Evolutionary conservation across 768 basidiomycete genomes (phyloP), one percentile per base, ranked within the genome.

Genomic region (Suillus brevipes): DNA sequence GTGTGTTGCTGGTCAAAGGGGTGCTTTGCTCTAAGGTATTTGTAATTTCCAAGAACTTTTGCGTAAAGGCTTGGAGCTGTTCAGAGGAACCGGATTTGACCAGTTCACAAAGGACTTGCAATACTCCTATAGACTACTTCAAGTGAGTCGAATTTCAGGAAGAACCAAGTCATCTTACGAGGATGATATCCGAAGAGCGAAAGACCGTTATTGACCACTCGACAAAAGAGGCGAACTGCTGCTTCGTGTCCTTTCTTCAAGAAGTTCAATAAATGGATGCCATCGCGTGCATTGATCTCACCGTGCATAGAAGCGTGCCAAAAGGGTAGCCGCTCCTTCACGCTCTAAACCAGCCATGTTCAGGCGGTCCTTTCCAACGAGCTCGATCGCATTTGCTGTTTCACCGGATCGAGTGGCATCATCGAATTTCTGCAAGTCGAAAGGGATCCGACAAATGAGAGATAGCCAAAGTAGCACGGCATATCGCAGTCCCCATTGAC

Each of bases 361-460:
- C 10, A 96, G 80, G 69, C 87, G 84, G 6, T 70, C 69, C 69
- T 84, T 90, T 0, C 85, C 90, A 4, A 88, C 73, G 1, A 70
- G 66, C 68, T 95, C 89, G 3, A 96, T 78, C 6, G 74, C 73
- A 20, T 71, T 68, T 0, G 88, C 86, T 1, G 91, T 92, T 55
- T 81, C 74, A 13, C 87, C 85, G 28, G 72, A 69, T n/a, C 79
- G 73, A 3, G 81, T 81, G 12, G 69, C 71, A 64, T 90, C 89
- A 71, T 95, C 94, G 62, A 97, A 94, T 70, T 94, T 91, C 37
- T 87, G 83, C 45, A 99, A 80, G 72, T 93, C 89, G 75, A 99
- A 99, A 0, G 97, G 97, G 20, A 98, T 89, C 80, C 92, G 94
- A 79, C 92, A 91, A 57, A 97, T 90, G 28, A 99, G 85, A 25